Conservation (phyloP, 108 stramenopile species). For the Seminavis robusta region DNA sequence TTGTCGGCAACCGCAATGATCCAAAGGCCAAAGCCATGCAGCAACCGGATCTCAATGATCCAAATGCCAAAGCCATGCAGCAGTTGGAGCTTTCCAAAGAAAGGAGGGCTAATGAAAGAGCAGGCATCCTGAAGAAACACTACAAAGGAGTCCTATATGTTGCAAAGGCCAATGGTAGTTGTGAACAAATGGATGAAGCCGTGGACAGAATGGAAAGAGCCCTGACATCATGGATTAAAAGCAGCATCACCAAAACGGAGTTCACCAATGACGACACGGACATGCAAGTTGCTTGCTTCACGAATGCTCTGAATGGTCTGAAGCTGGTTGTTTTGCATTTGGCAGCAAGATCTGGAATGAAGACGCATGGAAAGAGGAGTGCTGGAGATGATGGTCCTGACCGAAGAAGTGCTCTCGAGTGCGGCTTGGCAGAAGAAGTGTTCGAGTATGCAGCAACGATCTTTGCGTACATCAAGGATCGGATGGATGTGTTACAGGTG, state of each 20-base stretch:
- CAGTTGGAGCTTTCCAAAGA: conserved; percentile 48
- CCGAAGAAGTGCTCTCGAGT: conserved; percentile 42
- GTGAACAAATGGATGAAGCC: conserved; percentile 56
- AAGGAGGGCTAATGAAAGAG: conserved; percentile 50
- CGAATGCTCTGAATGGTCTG: conserved; percentile 38
- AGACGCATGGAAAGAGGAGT: conserved; percentile 46
- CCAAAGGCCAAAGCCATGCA: too few species aligned
- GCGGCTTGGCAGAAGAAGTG: conserved; percentile 34
- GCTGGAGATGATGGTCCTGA: conserved; percentile 38
- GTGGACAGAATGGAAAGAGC: conserved; percentile 46
- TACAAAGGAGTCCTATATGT: conserved; percentile 49
- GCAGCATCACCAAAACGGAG: too few species aligned
- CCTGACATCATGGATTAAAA: conserved; percentile 40
- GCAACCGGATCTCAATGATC: conserved; percentile 53
- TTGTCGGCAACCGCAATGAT: too few species aligned
- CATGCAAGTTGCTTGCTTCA: conserved; percentile 41
- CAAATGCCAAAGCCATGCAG: conserved; percentile 49
- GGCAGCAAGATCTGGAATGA: conserved; percentile 54
- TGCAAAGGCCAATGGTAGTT: conserved; percentile 56
- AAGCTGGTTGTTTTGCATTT: conserved; percentile 33
- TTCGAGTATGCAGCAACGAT: conserved; percentile 27
- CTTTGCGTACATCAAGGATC: conserved; percentile 27
- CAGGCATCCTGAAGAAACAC: conserved; percentile 53
- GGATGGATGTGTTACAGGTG: conserved; percentile 26
- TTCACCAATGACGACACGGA: conserved; percentile 29